A percentile compares a stretch with the other conserved stretches of the same genome.
These are phyloP conservation scores for Aureobasidium sp. DNA, from an alignment of 2,329 filamentous ascomycete species.

Conservation along the genomic window DNA sequence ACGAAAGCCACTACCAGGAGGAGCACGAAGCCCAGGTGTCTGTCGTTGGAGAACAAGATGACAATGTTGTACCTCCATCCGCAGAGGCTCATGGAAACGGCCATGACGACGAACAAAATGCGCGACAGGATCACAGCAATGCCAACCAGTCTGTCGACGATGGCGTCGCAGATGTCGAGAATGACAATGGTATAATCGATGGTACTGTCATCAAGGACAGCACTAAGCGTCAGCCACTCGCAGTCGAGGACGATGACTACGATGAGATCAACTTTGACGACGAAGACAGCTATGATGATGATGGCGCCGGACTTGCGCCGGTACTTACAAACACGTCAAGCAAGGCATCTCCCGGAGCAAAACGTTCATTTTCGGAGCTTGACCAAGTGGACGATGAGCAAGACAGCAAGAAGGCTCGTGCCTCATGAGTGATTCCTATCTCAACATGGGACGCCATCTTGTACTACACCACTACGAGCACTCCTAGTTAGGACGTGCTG, in stretches of 20 bases:
- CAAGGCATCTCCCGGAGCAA: slow-evolving; percentile 3
- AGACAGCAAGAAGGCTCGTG: slow-evolving; percentile 15
- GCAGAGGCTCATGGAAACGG: neutral
- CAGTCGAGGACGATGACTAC: slow-evolving; percentile 11
- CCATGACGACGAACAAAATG: neutral
- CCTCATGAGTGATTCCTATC: slow-evolving; percentile 11
- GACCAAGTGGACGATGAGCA: slow-evolving; percentile 14
- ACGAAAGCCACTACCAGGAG: neutral
- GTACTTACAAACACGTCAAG: slow-evolving; percentile 2
- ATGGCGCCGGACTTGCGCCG: slow-evolving; percentile 12
- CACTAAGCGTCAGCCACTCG: neutral
- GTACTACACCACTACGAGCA: neutral
- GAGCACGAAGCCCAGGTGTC: neutral
- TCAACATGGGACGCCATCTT: neutral
- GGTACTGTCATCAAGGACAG: neutral
- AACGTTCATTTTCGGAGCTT: slow-evolving; percentile 1
- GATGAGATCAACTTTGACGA: slow-evolving; percentile 19
- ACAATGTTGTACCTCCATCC: neutral
- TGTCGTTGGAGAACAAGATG: neutral
- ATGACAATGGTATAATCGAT: neutral
- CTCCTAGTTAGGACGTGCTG: neutral
- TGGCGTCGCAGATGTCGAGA: neutral
- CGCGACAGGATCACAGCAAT: neutral
- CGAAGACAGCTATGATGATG: slow-evolving; percentile 20
- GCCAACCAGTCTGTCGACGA: neutral